Conservation (phyloP, 148 eudicot species). For the Agrostemma githago region DNA sequence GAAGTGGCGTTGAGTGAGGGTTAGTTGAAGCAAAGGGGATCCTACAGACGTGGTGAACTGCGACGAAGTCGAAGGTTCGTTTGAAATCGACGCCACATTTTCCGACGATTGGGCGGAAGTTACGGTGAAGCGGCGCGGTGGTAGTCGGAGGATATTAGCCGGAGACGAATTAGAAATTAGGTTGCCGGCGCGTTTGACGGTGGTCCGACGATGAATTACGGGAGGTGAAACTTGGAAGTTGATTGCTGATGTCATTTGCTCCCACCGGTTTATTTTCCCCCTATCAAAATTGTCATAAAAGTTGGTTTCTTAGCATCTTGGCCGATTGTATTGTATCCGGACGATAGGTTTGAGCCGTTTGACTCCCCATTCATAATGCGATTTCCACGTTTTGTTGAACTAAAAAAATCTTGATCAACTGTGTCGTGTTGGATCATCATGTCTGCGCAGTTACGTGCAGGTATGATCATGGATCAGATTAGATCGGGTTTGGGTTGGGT, state of each 20-base stretch:
- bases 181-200: slow-evolving; percentile 24
- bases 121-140: slow-evolving; percentile 30
- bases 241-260: slow-evolving; percentile 31
- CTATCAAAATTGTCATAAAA: too few species aligned
- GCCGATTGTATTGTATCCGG: too few species aligned
- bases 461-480: too few species aligned
- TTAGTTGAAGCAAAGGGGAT: slow-evolving; percentile 37
- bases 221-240: slow-evolving; percentile 33
- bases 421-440: too few species aligned
- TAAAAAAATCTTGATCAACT: too few species aligned
- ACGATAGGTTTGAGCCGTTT: too few species aligned
- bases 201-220: slow-evolving; percentile 8
- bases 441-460: too few species aligned
- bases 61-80: slow-evolving; percentile 43
- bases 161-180: neutral
- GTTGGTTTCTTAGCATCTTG: too few species aligned
- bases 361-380: too few species aligned
- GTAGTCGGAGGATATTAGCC: slow-evolving; percentile 28
- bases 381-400: too few species aligned
- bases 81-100: slow-evolving; percentile 21
- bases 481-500: too few species aligned
- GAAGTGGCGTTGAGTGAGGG: slow-evolving; percentile 61
- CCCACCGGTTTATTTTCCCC: too few species aligned
- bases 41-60: slow-evolving; percentile 52
- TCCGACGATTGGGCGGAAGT: slow-evolving; percentile 27